Percentiles rank a stretch among this genome's conserved stretches.
Conservation (phyloP, 345 rosid genomes). For the Euphorbia pulcherrima region DNA sequence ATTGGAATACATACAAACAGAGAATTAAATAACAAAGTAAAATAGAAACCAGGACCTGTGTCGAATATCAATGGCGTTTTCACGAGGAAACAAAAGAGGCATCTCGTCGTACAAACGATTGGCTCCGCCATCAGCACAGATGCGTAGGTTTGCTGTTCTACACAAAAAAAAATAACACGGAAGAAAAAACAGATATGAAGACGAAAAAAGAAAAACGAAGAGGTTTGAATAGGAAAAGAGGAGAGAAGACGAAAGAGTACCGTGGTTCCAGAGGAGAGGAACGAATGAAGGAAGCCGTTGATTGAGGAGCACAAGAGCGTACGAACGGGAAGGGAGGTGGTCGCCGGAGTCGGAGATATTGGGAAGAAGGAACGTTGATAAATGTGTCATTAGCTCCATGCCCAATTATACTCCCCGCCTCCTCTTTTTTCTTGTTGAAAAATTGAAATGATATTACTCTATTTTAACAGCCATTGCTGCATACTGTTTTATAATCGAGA, state of each 20-base stretch:
- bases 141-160: constrained; percentile 70
- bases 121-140: constrained; percentile 99
- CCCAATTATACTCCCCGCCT: too few species aligned
- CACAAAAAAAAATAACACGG: constrained; percentile 16
- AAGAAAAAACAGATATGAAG: background rate
- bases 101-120: constrained; percentile 88
- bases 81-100: constrained; percentile 59
- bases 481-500: background rate
- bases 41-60: constrained; percentile 38
- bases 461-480: background rate
- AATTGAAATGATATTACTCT: too few species aligned
- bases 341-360: constrained; percentile 28
- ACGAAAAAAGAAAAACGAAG: background rate
- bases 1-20: background rate
- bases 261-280: constrained; percentile 85
- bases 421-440: background rate
- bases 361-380: constrained; percentile 71
- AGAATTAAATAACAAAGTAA: background rate
- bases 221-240: background rate
- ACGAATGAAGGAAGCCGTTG: constrained; percentile 66
- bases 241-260: constrained; percentile 27
- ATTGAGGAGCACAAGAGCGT: constrained; percentile 71
- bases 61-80: constrained; percentile 52
- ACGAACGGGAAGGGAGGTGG: constrained; percentile 27
- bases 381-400: constrained; percentile 71